Evolutionary conservation across 768 basidiomycete species (phyloP), one percentile per base, ranked within the genome.

Genomic region (Lactarius psammicola): DNA sequence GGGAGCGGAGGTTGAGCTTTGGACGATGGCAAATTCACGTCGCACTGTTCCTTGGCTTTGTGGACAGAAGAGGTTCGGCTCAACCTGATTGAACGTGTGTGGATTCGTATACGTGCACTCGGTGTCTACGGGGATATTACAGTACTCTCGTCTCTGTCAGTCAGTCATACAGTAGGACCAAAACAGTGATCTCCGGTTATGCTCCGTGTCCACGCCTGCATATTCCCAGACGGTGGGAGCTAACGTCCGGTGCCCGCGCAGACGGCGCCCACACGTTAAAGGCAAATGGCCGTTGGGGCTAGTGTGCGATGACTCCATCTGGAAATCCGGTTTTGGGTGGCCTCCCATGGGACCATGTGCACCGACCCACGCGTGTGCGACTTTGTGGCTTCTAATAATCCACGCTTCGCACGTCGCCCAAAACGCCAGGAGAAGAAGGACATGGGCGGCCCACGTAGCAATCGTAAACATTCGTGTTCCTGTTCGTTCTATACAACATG

Each of bases 401-500:
- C 28, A 31, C 20, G 2, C 38, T 33, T 31, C 34, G 49, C 36
- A 33, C 58, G 40, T 20, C 28, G 53, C 26, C 30, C 13, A 33
- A 23, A 31, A 15, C 33, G 10, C n/a, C 30, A 18, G 20, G 30
- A 30, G 5, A 20, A 33, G n/a, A 40, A 56, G 54, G 26, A 8
- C 15, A 49, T n/a, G 15, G 28, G 6, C 23, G 33, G 7, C 18
- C 20, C 7, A 18, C 28, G 49, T 28, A 59, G 36, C 30, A 28
- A 38, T 51, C 26, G 18, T 58, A 30, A 17, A n/a, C 23, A 26
- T 28, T 8, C 38, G 5, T 23, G 63, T 46, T n/a, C 58, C 23
- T 33, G 64, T 30, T 53, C 31, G 42, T 46, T 55, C 62, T 59
- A 58, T 28, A 49, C 44, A 36, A n/a, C 23, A 28, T 18, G 8